Percentiles rank a stretch among this genome's conserved stretches.
phyloP scores from a whole-genome alignment of 176 grass and related monocot species.

The Zea luxurians region DNA sequence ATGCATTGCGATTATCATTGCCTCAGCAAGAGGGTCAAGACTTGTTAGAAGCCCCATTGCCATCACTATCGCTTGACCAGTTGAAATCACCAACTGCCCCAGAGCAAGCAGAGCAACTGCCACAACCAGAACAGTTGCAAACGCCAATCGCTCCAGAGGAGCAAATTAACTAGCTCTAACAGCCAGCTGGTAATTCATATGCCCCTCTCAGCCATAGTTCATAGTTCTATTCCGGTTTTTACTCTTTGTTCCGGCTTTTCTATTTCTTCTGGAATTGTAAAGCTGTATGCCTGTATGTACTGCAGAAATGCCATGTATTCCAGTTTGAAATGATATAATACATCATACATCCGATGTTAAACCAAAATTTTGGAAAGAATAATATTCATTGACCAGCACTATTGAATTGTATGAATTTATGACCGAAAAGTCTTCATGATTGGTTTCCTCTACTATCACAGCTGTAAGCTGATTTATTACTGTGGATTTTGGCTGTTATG shows the following conservation, averaged over 20 bases:
- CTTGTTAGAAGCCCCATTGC: constrained; percentile 2
- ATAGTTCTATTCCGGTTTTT: not conserved
- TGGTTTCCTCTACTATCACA: not conserved
- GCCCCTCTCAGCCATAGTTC: constrained; percentile 1
- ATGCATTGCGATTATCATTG: constrained; percentile 27
- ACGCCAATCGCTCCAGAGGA: not conserved
- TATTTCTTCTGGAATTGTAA: constrained; percentile 46
- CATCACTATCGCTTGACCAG: constrained; percentile 9
- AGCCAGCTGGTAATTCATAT: constrained; percentile 31
- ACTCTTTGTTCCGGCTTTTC: constrained; percentile 1
- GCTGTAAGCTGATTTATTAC: not conserved
- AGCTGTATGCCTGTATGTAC: constrained; percentile 23
- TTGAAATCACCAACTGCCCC: not conserved
- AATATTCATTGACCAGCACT: constrained; percentile 19
- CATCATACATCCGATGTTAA: not conserved
- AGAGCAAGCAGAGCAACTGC: not conserved
- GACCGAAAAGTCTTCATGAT: not conserved
- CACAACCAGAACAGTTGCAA: constrained; percentile 16
- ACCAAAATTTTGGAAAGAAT: constrained; percentile 33
- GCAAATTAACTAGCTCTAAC: constrained; percentile 16
- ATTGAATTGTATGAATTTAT: not conserved
- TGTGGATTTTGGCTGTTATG: not conserved
- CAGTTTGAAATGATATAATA: constrained; percentile 26
- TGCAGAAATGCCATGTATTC: constrained; percentile 28
- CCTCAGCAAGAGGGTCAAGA: constrained; percentile 31